Conservation (phyloP, 1,284 basidiomycete species). For the Microbotryum intermedium region DNA sequence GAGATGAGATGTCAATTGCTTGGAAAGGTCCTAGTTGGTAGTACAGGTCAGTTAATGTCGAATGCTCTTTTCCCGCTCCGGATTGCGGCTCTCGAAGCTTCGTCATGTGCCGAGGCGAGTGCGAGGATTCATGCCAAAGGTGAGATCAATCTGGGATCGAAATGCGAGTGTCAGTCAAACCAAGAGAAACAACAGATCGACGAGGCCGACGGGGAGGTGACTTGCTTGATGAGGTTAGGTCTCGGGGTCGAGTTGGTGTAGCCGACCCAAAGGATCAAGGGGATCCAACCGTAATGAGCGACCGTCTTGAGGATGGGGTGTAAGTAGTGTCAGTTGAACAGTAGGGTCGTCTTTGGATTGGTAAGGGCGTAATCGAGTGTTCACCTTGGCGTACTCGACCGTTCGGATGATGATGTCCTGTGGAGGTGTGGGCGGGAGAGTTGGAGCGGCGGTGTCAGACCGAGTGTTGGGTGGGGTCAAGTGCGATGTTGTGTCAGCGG, state of each 20-base stretch:
- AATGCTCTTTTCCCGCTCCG: too few species aligned
- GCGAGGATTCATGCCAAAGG: too few species aligned
- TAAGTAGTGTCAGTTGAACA: neutral
- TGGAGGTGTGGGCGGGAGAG: conserved; percentile 3
- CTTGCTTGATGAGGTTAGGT: conserved; percentile 29
- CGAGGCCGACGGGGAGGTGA: neutral
- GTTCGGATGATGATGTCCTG: conserved; percentile 71
- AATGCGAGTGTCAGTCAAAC: neutral
- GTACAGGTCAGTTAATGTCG: too few species aligned
- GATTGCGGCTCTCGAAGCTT: too few species aligned
- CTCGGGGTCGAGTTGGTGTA: conserved; percentile 49
- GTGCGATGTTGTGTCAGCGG: too few species aligned
- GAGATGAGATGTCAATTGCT: too few species aligned
- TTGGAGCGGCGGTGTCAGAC: too few species aligned
- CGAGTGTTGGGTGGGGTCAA: too few species aligned
- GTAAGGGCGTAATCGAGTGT: conserved; percentile 35
- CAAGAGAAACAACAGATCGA: neutral
- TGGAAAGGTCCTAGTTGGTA: too few species aligned
- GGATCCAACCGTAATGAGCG: conserved; percentile 86
- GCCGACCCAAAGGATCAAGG: conserved; percentile 84
- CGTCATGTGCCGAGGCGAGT: too few species aligned
- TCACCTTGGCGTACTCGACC: conserved; percentile 66
- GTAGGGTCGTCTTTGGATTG: neutral
- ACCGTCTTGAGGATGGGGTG: conserved; percentile 52
- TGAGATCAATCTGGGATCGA: too few species aligned